Base-by-base conservation (phyloP, 2,329 filamentous ascomycete species). In the Microdochium nivale region DNA sequence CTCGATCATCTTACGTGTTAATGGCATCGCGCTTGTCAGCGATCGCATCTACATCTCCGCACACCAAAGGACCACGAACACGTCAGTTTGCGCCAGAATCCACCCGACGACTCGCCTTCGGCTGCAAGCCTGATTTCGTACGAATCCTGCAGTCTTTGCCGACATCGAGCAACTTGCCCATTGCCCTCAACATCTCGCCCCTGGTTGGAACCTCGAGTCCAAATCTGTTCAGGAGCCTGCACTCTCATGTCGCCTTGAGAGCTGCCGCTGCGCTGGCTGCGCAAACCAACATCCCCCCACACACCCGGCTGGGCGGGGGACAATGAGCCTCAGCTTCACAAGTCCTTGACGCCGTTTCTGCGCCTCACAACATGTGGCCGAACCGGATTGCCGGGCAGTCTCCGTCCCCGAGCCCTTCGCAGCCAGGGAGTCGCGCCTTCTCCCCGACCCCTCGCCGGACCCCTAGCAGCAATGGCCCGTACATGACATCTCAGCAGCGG, bases 301-400 rank as follows among this genome's bases (percentile, higher is more conserved):
- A 11, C 35, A 40, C 40, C 8, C 14, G 14, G 23, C 19, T 5
- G 19, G 9, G 16, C 19, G 14, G 19, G 21, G 10, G 40, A 44
- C n/a, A 11, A 44, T 44, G 40, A 11, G 7, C 40, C 23, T 24
- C 40, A 44, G 40, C 40, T 44, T 44, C 33, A 16, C 33, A 37
- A 4, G 40, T 4, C 23, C 19, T 19, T 44, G 40, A 16, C 51
- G 25, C 56, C 58, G 43, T 50, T 25, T 48, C 53, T 56, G 57
- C 55, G 53, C 55, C 19, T 23, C 13, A 53, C 57, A 52, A 52
- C 61, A 95, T 95, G 89, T 96, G 90, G 90, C 83, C 95, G 65
- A 90, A 96, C 73, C 86, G 90, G 67, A 83, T 95, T 58, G 85
- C 87, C 57, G 83, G 79, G 61, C 84, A 87, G 68, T 79, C 84